Percentiles rank a stretch among this genome's conserved stretches.
Evolutionary conservation across 768 basidiomycete species (phyloP).

Genomic region (Tylopilus rubrobrunneus): DNA sequence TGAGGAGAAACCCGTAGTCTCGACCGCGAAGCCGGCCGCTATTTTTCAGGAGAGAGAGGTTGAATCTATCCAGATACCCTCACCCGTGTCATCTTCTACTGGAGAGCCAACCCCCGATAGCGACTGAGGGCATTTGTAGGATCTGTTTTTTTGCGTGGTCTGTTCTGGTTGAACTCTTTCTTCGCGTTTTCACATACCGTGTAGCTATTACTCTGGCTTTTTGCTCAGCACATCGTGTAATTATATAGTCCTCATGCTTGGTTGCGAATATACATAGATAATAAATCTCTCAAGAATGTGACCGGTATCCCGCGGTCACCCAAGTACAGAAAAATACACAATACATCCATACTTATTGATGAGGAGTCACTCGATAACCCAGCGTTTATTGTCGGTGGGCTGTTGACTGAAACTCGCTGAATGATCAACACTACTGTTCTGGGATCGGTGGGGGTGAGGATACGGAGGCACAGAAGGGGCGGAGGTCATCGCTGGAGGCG

Average conservation of each 20-base stretch:
- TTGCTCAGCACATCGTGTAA: background rate
- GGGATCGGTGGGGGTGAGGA: too few species aligned
- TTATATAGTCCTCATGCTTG: conserved; percentile 5
- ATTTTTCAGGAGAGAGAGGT: conserved; percentile 58
- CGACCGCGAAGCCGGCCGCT: conserved; percentile 53
- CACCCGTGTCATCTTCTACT: conserved; percentile 47
- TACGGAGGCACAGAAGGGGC: too few species aligned
- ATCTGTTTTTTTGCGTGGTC: background rate
- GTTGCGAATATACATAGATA: background rate
- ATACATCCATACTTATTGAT: background rate
- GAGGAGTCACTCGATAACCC: conserved; percentile 26
- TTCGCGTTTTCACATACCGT: conserved; percentile 5
- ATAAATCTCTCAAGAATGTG: background rate
- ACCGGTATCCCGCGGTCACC: background rate
- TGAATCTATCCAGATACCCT: conserved; percentile 48
- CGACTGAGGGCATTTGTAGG: conserved; percentile 15
- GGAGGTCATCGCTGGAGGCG: too few species aligned
- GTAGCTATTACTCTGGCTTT: conserved; percentile 16
- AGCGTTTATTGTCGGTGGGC: conserved; percentile 14
- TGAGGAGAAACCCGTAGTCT: conserved; percentile 46
- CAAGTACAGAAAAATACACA: background rate
- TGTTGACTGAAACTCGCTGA: background rate
- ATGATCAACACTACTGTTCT: too few species aligned
- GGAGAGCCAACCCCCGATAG: conserved; percentile 29
- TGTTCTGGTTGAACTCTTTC: background rate